These are phyloP conservation scores for Aspergillus bridgeri DNA, from an alignment of 495 filamentous ascomycete genomes.

Conservation along the genomic window DNA sequence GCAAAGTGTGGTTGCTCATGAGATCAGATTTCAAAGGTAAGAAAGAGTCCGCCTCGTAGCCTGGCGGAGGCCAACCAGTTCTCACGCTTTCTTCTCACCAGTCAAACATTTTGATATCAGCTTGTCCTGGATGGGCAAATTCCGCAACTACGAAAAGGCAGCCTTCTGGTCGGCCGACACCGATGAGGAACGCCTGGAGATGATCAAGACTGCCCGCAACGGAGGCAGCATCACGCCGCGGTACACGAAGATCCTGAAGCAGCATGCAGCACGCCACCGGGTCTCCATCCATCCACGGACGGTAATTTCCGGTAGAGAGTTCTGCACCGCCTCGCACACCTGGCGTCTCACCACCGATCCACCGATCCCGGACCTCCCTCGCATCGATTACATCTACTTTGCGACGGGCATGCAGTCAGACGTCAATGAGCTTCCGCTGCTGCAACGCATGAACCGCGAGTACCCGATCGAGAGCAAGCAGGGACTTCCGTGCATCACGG, in stretches of 20 bases:
- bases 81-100: conserved; percentile 10
- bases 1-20: conserved; percentile 56
- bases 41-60: not conserved
- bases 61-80: not conserved
- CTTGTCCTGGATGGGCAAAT: conserved; percentile 64
- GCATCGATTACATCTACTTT: conserved; percentile 62
- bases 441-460: conserved; percentile 47
- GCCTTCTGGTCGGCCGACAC: conserved; percentile 60
- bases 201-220: conserved; percentile 53
- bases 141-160: conserved; percentile 60
- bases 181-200: conserved; percentile 56
- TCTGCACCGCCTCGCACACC: conserved; percentile 32
- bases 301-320: conserved; percentile 36
- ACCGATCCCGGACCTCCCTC: conserved; percentile 45
- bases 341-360: conserved; percentile 52
- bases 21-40: conserved; percentile 51
- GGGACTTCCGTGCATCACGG: conserved; percentile 58
- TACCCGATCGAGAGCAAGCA: conserved; percentile 51
- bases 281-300: conserved; percentile 51
- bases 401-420: conserved; percentile 56
- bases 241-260: conserved; percentile 52
- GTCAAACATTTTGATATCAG: conserved; percentile 64
- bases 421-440: conserved; percentile 45
- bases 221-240: conserved; percentile 60
- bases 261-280: conserved; percentile 40